Evolutionary conservation across 805 yeast species (phyloP).

Genomic region (Komagataella populi): DNA sequence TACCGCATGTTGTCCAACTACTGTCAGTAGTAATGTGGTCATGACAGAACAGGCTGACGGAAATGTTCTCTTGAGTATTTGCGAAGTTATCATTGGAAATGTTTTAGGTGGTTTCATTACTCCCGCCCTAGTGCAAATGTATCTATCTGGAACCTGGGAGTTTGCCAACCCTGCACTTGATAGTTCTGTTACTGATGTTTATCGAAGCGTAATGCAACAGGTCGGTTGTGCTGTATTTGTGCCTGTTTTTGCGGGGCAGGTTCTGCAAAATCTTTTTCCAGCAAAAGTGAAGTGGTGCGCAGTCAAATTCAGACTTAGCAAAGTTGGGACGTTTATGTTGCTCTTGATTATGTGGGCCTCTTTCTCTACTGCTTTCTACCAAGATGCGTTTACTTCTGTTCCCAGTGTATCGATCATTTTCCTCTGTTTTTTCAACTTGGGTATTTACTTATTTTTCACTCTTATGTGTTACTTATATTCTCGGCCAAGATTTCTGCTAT

Average conservation of each 20-base stretch:
- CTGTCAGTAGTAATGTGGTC: slow-evolving; percentile 83
- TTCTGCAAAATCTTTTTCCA: slow-evolving; percentile 58
- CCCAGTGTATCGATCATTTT: slow-evolving; percentile 59
- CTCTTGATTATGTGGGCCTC: slow-evolving; percentile 66
- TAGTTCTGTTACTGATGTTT: slow-evolving; percentile 39
- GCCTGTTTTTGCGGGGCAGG: slow-evolving; percentile 83
- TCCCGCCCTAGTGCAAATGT: slow-evolving; percentile 75
- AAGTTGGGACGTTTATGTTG: slow-evolving; percentile 73
- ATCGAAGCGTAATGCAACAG: slow-evolving; percentile 74
- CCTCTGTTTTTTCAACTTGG: slow-evolving; percentile 72
- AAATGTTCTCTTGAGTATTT: slow-evolving; percentile 60
- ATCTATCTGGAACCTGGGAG: slow-evolving; percentile 35
- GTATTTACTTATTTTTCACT: slow-evolving; percentile 68
- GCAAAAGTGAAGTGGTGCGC: slow-evolving; percentile 47
- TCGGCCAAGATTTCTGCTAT: slow-evolving; percentile 40
- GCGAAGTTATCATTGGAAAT: slow-evolving; percentile 82
- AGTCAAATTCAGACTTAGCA: slow-evolving; percentile 43
- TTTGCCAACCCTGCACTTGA: slow-evolving; percentile 73
- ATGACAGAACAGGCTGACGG: slow-evolving; percentile 86
- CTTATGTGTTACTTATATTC: slow-evolving; percentile 42
- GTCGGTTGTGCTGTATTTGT: slow-evolving; percentile 74
- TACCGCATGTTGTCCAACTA: slow-evolving; percentile 83
- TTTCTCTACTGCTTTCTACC: slow-evolving; percentile 79
- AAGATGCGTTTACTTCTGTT: slow-evolving; percentile 55
- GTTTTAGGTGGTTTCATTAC: slow-evolving; percentile 77